Conservation (phyloP, 495 filamentous ascomycete genomes). For the Talaromyces adpressus region DNA sequence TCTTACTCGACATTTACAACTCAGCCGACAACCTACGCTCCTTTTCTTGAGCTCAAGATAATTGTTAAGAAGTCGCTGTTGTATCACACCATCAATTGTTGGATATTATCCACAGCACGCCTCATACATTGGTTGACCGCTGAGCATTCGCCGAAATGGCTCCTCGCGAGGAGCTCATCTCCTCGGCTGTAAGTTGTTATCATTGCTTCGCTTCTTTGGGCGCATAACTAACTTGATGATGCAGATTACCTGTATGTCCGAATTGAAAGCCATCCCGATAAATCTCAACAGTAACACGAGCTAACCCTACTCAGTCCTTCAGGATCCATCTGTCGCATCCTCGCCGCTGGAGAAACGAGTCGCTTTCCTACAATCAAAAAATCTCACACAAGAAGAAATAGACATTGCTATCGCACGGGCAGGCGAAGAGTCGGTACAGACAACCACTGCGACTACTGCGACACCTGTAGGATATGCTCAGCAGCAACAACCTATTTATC, state of each 20-base stretch:
- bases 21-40: no score
- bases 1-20: no score
- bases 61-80: no score
- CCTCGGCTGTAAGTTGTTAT: constrained; percentile 61
- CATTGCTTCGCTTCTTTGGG: not conserved
- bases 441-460: constrained; percentile 27
- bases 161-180: constrained; percentile 77
- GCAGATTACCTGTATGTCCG: constrained; percentile 45
- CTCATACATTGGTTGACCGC: not conserved
- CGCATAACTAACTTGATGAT: constrained; percentile 27
- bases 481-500: constrained; percentile 43
- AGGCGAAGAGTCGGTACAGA: constrained; percentile 38
- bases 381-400: constrained; percentile 92
- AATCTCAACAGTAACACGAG: not conserved
- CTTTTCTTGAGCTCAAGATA: not conserved
- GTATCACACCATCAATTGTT: not conserved
- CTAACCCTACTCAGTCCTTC: constrained; percentile 57
- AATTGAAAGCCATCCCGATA: not conserved
- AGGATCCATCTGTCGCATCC: constrained; percentile 83
- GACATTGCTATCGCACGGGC: constrained; percentile 73
- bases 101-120: not conserved
- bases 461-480: constrained; percentile 39
- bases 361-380: constrained; percentile 93
- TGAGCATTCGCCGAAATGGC: constrained; percentile 48
- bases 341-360: constrained; percentile 89